Evolutionary conservation across 768 basidiomycete species (phyloP).

Genomic region (Exidia glandulosa): DNA sequence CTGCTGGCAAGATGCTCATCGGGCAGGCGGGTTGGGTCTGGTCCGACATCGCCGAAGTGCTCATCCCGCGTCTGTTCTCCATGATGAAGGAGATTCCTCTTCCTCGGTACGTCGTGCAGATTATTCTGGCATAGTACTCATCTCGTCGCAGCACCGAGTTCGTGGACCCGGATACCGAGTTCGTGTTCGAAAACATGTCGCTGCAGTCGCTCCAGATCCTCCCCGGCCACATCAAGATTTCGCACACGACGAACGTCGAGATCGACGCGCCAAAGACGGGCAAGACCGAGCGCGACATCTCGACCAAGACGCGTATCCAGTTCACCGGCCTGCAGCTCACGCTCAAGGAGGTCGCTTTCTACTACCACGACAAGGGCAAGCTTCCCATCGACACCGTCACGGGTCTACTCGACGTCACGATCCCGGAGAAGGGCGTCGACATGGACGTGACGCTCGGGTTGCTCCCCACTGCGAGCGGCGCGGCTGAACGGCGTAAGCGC

Average conservation of each 20-base stretch:
- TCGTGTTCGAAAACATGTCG: conserved; percentile 65
- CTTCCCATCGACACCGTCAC: conserved; percentile 34
- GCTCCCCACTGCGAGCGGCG: conserved; percentile 38
- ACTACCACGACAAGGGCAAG: conserved; percentile 48
- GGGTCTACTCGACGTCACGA: conserved; percentile 50
- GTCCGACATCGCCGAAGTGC: conserved; percentile 75
- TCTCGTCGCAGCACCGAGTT: conserved; percentile 53
- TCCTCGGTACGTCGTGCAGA: conserved; percentile 37
- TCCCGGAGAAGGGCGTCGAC: conserved; percentile 59
- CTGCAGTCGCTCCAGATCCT: conserved; percentile 55
- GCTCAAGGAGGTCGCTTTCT: conserved; percentile 62
- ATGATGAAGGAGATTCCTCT: conserved; percentile 55
- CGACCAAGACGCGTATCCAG: conserved; percentile 54
- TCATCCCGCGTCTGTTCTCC: conserved; percentile 46
- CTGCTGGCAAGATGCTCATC: conserved; percentile 30
- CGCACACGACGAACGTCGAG: conserved; percentile 56
- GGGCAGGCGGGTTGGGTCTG: conserved; percentile 66
- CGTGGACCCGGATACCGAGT: conserved; percentile 55
- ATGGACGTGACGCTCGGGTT: conserved; percentile 55
- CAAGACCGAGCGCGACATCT: conserved; percentile 38
- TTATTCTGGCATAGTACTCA: too few relatives aligned
- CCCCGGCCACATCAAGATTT: conserved; percentile 60
- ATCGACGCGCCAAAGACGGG: conserved; percentile 25
- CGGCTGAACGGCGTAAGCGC: conserved; percentile 31
- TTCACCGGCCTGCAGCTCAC: conserved; percentile 53